Percentiles rank a stretch among this genome's conserved stretches.
Evolutionary conservation across 2,329 filamentous ascomycete species (phyloP).

Genomic region (Thermochaetoides dissita): DNA sequence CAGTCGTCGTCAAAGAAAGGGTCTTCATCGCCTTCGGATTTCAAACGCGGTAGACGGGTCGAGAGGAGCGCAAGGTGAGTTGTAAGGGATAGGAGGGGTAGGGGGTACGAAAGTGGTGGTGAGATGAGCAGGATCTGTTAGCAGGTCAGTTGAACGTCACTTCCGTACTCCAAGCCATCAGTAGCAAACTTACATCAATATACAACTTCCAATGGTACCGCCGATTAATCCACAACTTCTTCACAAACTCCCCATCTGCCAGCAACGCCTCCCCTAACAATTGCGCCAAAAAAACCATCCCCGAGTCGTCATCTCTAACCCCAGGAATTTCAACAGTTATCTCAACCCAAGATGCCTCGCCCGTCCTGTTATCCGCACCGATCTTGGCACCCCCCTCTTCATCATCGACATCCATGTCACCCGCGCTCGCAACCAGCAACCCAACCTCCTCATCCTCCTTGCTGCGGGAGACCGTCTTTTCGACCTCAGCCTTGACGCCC

Average conservation of each 20-base stretch:
- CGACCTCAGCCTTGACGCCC: conserved; percentile 88
- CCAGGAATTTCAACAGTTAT: conserved; percentile 86
- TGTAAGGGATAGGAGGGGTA: conserved; percentile 82
- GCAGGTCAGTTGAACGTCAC: no score
- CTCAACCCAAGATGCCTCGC: conserved; percentile 64
- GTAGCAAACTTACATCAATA: conserved; percentile 57
- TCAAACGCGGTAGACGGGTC: conserved; percentile 68
- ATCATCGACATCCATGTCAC: conserved; percentile 15
- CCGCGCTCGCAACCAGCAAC: conserved; percentile 13
- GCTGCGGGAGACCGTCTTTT: conserved; percentile 40
- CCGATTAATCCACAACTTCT: conserved; percentile 70
- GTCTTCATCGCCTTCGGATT: conserved; percentile 86
- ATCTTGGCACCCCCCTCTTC: conserved; percentile 17
- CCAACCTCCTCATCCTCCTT: conserved; percentile 17
- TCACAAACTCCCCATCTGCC: conserved; percentile 53
- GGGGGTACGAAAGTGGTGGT: conserved; percentile 81
- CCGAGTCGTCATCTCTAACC: conserved; percentile 75
- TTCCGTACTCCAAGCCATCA: background rate
- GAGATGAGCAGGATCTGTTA: conserved; percentile 76
- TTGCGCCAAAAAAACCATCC: conserved; percentile 72
- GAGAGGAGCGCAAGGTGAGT: conserved; percentile 86
- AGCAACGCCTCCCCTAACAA: conserved; percentile 83
- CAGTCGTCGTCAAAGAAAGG: conserved; percentile 97
- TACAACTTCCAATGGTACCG: conserved; percentile 96
- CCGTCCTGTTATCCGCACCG: conserved; percentile 28